phyloP scores from a whole-genome alignment of 345 rosid genomes.

The Euphorbia tirucalli region DNA sequence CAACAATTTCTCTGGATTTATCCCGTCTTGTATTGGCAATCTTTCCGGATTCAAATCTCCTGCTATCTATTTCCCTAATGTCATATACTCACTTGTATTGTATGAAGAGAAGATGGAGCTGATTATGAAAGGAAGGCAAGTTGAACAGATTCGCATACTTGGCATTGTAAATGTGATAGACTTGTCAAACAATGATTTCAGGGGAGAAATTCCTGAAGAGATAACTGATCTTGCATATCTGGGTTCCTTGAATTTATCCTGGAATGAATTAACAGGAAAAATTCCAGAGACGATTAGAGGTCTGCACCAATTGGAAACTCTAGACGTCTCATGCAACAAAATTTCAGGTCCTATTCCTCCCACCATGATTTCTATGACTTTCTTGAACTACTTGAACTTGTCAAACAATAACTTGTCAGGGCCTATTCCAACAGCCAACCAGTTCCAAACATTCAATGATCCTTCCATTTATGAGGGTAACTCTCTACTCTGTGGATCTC shows the following conservation, averaged over 20 bases:
- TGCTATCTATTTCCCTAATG: not conserved
- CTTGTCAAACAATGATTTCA: conserved; percentile 10
- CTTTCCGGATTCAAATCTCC: not conserved
- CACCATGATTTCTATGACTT: conserved; percentile 15
- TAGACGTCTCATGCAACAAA: conserved; percentile 20
- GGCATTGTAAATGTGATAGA: conserved; percentile 12
- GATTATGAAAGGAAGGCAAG: conserved; percentile 9
- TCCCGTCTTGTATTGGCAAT: conserved; percentile 12
- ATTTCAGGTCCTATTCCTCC: conserved; percentile 21
- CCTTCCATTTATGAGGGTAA: conserved; percentile 25
- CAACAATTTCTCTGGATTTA: conserved; percentile 14
- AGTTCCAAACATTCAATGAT: conserved; percentile 22
- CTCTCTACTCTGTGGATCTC: conserved; percentile 14
- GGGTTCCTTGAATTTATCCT: conserved; percentile 12
- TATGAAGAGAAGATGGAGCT: conserved; percentile 6
- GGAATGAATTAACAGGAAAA: conserved; percentile 12
- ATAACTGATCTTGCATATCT: conserved; percentile 4
- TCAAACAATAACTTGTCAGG: conserved; percentile 32
- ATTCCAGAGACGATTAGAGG: conserved; percentile 12
- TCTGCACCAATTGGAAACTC: conserved; percentile 10
- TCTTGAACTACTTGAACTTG: conserved; percentile 24
- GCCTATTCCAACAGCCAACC: conserved; percentile 24
- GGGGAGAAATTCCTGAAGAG: conserved; percentile 16
- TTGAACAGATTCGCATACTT: not conserved
- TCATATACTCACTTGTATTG: conserved; percentile 2